Conservation (phyloP, 805 yeast species). For the Blastobotrys attinorum region DNA sequence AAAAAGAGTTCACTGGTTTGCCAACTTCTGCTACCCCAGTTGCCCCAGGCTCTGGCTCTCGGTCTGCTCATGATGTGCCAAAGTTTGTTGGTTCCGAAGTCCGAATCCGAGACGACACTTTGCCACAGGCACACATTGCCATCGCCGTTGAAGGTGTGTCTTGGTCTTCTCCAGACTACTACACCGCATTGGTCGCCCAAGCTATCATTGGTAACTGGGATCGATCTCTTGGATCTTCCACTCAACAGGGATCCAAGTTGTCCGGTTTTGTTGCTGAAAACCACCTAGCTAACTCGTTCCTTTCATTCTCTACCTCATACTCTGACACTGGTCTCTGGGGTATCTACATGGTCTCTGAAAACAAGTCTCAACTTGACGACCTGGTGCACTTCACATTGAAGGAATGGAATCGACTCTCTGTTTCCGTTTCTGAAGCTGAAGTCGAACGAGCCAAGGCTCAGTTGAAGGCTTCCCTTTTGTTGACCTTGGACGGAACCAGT, state of each 20-base stretch:
- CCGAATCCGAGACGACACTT: conserved; percentile 68
- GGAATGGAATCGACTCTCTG: conserved; percentile 84
- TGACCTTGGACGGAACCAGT: conserved; percentile 90
- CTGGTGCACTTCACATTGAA: conserved; percentile 66
- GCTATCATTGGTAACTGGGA: conserved; percentile 98
- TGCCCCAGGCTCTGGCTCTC: conserved; percentile 60
- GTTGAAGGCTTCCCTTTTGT: conserved; percentile 80
- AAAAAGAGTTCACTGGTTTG: conserved; percentile 51
- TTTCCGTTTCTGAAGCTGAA: conserved; percentile 77
- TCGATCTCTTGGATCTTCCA: conserved; percentile 77
- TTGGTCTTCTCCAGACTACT: conserved; percentile 94
- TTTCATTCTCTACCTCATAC: conserved; percentile 95
- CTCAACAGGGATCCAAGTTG: conserved; percentile 78
- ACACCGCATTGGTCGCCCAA: conserved; percentile 91
- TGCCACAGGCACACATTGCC: conserved; percentile 88
- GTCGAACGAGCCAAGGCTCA: conserved; percentile 93
- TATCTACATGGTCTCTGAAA: conserved; percentile 80
- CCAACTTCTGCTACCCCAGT: conserved; percentile 45
- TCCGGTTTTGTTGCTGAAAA: conserved; percentile 57
- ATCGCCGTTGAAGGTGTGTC: conserved; percentile 96
- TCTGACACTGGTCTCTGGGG: conserved; percentile 99
- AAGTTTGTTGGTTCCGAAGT: conserved; percentile 80
- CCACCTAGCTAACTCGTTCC: conserved; percentile 80
- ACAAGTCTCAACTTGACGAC: conserved; percentile 53
- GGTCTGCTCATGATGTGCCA: conserved; percentile 62